A percentile compares a stretch with the other conserved stretches of the same genome.
Evolutionary conservation across 2,329 filamentous ascomycete species (phyloP).

Genomic region (Chaetomiaceae sp.): DNA sequence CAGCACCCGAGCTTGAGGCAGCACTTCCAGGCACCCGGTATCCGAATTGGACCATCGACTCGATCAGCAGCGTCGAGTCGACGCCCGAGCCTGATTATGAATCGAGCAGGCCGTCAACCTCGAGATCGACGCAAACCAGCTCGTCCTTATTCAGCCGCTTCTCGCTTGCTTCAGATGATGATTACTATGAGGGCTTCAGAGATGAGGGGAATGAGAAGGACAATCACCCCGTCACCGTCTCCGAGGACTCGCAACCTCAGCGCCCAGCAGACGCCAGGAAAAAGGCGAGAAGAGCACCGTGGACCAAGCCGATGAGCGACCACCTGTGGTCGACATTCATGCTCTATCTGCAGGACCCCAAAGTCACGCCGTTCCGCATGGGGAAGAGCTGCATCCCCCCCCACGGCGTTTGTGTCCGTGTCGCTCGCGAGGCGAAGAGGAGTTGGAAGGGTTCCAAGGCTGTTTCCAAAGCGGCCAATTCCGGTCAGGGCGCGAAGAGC

Average conservation of each 20-base stretch:
- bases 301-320: conserved; percentile 61
- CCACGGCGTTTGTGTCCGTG: conserved; percentile 59
- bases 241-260: conserved; percentile 12
- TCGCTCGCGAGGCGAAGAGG: conserved; percentile 61
- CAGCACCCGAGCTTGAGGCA: conserved; percentile 44
- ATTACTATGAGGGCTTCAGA: conserved; percentile 50
- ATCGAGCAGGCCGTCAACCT: conserved; percentile 56
- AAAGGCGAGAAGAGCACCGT: conserved; percentile 49
- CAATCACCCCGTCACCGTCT: conserved; percentile 17
- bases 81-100: conserved; percentile 52
- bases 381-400: conserved; percentile 61
- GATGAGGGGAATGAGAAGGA: conserved; percentile 34
- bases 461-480: conserved; percentile 28
- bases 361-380: conserved; percentile 61
- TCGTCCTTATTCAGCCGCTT: conserved; percentile 54
- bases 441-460: conserved; percentile 61
- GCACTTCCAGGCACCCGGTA: conserved; percentile 45
- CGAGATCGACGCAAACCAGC: conserved; percentile 56
- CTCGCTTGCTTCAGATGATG: conserved; percentile 54
- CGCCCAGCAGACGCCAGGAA: conserved; percentile 9
- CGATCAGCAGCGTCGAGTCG: conserved; percentile 53
- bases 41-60: conserved; percentile 57
- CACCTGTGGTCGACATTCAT: conserved; percentile 64
- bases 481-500: conserved; percentile 38
- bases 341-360: conserved; percentile 62